Percentiles rank a stretch among this genome's conserved stretches.
phyloP scores from a whole-genome alignment of 2,329 filamentous ascomycete genomes.

The Arthroderma sp. region DNA sequence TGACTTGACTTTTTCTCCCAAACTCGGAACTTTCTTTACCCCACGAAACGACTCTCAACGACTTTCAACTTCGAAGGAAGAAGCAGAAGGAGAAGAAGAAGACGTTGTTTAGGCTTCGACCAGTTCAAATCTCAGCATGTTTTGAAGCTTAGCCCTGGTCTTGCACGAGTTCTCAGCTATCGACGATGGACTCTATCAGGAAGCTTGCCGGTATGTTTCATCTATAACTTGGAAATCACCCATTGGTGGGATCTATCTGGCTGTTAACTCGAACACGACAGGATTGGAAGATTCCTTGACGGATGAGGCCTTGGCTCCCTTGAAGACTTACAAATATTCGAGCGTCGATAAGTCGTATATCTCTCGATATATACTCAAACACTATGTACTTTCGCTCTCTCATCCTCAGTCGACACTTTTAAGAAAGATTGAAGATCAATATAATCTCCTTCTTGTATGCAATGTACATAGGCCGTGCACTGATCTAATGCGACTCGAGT shows the following conservation, averaged over 20 bases:
- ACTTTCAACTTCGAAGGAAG: neutral
- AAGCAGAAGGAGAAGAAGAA: neutral
- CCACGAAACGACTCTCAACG: neutral
- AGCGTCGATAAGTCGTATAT: slow-evolving; percentile 91
- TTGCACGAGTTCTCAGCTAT: neutral
- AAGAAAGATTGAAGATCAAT: neutral
- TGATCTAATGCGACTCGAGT: slow-evolving; percentile 5
- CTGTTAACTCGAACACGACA: neutral
- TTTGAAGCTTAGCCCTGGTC: neutral
- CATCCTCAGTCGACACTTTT: neutral
- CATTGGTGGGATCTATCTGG: neutral
- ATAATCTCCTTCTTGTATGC: neutral
- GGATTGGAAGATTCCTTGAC: slow-evolving; percentile 49
- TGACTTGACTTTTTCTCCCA: neutral
- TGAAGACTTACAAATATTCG: slow-evolving; percentile 95
- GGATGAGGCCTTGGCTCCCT: slow-evolving; percentile 77
- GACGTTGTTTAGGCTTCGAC: neutral
- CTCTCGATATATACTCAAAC: slow-evolving; percentile 83
- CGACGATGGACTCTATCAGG: neutral
- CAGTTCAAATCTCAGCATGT: neutral
- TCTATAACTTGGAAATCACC: neutral
- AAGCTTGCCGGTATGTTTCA: neutral
- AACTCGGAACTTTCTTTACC: neutral
- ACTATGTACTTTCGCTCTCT: slow-evolving; percentile 60
- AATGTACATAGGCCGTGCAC: slow-evolving; percentile 4